Evolutionary conservation across 164 flowering plant genomes (phyloP), one percentile per base, ranked within the genome.

Genomic region (Aristolochia contorta): DNA sequence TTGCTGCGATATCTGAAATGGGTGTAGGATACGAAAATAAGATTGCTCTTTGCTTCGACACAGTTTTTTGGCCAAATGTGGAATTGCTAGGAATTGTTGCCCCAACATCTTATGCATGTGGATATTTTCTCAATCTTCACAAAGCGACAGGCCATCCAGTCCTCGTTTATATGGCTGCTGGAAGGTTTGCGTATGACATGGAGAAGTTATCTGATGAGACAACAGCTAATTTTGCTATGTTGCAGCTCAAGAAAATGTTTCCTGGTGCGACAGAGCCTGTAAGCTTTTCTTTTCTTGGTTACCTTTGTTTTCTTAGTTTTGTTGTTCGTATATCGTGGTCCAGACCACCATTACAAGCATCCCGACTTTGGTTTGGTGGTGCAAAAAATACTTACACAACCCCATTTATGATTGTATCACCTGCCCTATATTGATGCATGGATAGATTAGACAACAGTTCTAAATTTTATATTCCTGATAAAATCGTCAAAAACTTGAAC

Each of bases 71-170:
- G 97, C 96, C 97, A 21, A 82, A 89, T 49, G 86, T 84, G 54
- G 98, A 91, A 64, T 67, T 85, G 13, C 56, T 91, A 27, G 95
- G 98, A 56, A 62, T 76, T 58, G 98, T 84, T 59, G 96, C 95
- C 10, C 76, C 85, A 54, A 73, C 82, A 59, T 87, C 98, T 45
- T 82, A 85, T 71, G 76, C 75, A 3, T 91, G 98, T 77, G 90
- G 95, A 43, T 91, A 89, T 75, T 91, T 91, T 69, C 91, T 91
- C 22, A 91, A 91, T 75, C 89, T 91, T 60, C 95, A 91, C 82
- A 91, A 89, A 76, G 96, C 91, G 18, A 85, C 89, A 12, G 95
- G 95, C 18, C 77, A 91, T 65, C 96, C 95, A 22, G 84, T 89
- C 22, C 93, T 91, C 53, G 95, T 91, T 45, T 91, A 82, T 65